Evolutionary conservation across 305 asterid genomes (phyloP).

Genomic region (Rubia occidens): DNA sequence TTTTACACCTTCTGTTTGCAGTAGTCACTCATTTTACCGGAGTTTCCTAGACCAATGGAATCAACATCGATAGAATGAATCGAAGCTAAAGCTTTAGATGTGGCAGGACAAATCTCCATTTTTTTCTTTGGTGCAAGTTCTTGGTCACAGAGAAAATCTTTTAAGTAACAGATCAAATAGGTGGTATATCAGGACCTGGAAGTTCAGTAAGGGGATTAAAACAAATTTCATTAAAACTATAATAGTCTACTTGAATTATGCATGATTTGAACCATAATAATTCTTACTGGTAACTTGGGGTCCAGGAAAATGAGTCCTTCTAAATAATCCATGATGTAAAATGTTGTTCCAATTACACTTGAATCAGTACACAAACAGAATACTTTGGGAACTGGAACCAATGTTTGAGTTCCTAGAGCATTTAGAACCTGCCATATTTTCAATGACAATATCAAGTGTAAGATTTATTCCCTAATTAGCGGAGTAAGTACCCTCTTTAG

Average conservation of each 20-base stretch:
- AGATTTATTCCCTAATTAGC: not conserved
- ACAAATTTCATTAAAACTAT: not conserved
- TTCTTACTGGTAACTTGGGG: conserved; percentile 70
- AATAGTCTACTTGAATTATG: not conserved
- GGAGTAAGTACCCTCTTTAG: not conserved
- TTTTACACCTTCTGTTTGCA: conserved; percentile 72
- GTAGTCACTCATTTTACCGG: conserved; percentile 64
- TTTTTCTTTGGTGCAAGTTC: conserved; percentile 60
- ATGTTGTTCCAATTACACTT: conserved; percentile 80
- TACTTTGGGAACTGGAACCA: conserved; percentile 92
- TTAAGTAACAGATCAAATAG: conserved; percentile 3
- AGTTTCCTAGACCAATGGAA: conserved; percentile 61
- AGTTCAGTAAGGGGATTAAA: not conserved
- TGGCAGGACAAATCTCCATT: conserved; percentile 53
- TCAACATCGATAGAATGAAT: conserved; percentile 75
- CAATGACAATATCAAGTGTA: conserved; percentile 19
- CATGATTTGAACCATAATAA: conserved; percentile 10
- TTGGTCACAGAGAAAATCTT: conserved; percentile 25
- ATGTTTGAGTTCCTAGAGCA: conserved; percentile 62
- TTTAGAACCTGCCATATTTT: conserved; percentile 56
- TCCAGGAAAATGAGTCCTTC: conserved; percentile 84
- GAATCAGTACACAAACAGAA: conserved; percentile 78
- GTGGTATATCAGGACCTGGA: too few species aligned
- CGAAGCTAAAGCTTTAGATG: conserved; percentile 74
- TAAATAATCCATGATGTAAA: conserved; percentile 87